Evolutionary conservation across 2,329 filamentous ascomycete genomes (phyloP).

Genomic region (Xylariaceae sp.): DNA sequence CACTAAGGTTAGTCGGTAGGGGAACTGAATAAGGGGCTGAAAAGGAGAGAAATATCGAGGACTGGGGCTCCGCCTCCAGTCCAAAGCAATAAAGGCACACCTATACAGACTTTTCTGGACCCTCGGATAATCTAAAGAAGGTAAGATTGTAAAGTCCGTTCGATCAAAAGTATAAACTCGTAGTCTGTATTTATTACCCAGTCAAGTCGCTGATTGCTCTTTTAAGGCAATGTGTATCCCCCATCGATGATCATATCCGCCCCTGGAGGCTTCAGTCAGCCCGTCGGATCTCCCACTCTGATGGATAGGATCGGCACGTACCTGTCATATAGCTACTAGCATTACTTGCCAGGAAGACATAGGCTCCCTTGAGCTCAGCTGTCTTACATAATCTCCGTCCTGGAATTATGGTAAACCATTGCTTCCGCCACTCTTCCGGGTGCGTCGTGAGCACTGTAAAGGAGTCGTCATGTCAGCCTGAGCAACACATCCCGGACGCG

Average conservation of each 20-base stretch:
- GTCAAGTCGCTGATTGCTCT: no score
- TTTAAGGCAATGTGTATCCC: slow-evolving; percentile 23
- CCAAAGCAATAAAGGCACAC: no score
- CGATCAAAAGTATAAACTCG: no score
- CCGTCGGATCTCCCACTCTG: background rate
- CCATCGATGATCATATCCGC: slow-evolving; percentile 22
- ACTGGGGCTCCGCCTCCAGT: no score
- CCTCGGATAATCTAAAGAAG: no score
- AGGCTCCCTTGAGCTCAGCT: slow-evolving; percentile 28
- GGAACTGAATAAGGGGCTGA: no score
- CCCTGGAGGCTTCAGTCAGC: slow-evolving; percentile 7
- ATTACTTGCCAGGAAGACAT: slow-evolving; percentile 31
- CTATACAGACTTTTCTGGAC: no score
- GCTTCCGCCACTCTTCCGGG: slow-evolving; percentile 19
- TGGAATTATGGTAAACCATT: slow-evolving; percentile 25
- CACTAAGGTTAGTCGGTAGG: background rate
- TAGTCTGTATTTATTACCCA: no score
- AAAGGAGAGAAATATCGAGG: no score
- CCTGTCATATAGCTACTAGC: slow-evolving; percentile 34
- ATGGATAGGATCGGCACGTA: slow-evolving; percentile 5
- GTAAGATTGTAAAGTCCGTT: no score
- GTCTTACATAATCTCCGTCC: slow-evolving; percentile 22
- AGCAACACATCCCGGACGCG: background rate
- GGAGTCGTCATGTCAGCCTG: slow-evolving; percentile 2
- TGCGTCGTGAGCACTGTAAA: slow-evolving; percentile 23